Base-by-base conservation (phyloP, 2,329 filamentous ascomycete genomes). In the Cyanodermella asteris region DNA sequence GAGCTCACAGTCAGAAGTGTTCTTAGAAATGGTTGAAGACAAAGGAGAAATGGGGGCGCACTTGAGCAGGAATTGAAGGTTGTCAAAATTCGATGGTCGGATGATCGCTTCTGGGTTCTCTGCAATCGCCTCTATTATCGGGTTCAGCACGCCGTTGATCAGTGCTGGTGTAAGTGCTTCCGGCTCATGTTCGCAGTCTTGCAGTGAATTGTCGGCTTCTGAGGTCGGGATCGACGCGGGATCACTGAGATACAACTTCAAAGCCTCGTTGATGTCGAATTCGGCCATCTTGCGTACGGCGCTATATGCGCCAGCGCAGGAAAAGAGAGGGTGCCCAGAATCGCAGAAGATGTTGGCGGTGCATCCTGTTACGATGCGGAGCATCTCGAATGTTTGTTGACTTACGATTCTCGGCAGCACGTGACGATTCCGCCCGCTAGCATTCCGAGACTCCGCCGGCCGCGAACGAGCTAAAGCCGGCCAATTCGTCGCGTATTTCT, bases 231-330 rank as follows among this genome's bases (percentile, higher is more conserved):
- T 75, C 19, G 68, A 65, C 22, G 70, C 59, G 6, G 87, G 84
- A 47, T 94, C 84, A 52, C 80, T 90, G 64, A 93, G 77, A 53
- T 93, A 97, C 47, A 78, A 67, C 60, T 91, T 93, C 49, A 94
- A 73, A 36, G 81, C 80, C 56, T 91, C 75, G 49, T 93, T 91
- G 51, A 97, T 78, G 49, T 94, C 78, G 55, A 97, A 97, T 43
- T 72, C 64, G n/a, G n/a, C n/a, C n/a, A n/a, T n/a, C n/a, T n/a
- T n/a, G n/a, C n/a, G n/a, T n/a, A 22, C 19, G 7, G n/a, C n/a
- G n/a, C n/a, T n/a, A n/a, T n/a, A n/a, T n/a, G n/a, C n/a, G n/a
- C n/a, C n/a, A n/a, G 33, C 33, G 13, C 28, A 32, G 9, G 41
- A 40, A 22, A 47, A 47, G 10, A 46, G 53, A 23, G 46, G 52